Evolutionary conservation across 306 rosid species (phyloP), one percentile per base, ranked within the genome.

Genomic region (Lagenaria siceraria): DNA sequence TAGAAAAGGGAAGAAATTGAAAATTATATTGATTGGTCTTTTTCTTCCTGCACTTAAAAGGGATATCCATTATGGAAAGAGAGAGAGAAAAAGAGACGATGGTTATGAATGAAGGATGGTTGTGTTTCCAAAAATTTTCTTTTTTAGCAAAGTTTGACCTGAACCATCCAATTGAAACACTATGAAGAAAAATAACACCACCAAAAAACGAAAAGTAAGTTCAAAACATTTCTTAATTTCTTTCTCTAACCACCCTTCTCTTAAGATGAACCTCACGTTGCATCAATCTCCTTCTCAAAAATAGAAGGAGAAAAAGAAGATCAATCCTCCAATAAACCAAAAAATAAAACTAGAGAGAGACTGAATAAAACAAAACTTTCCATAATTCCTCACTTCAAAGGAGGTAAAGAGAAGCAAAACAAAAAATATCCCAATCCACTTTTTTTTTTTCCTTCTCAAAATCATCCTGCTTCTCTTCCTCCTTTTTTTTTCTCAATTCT

Each of bases 121-220:
- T 81, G 87, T 83, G 81, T 53, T 72, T 31, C 78, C 78, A 84
- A 51, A 1, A 7, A 14, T 15, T 49, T 14, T 14, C 58, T 65
- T 81, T 77, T 84, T 85, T 65, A 85, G 92, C 80, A 75, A 61
- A 78, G 78, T 73, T 84, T 88, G 97, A 91, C 90, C 88, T 81
- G 79, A 83, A 77, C 97, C 96, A 84, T 84, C 78, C 88, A 88
- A 80, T 80, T 83, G 51, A 12, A n/a, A 9, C 35, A 35, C 77
- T 43, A 22, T n/a, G 21, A 48, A 25, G 3, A 11, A 21, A 48
- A 27, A 22, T 7, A 46, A 71, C 22, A 70, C 43, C 77, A 29
- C 22, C 29, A 40, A 51, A 52, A 21, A 19, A 60, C 58, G 61
- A 63, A 77, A 58, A 31, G 76, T 59, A 78, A 77, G 40, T 15